Conservation (phyloP, 768 basidiomycete species). For the Clavulina sp. region DNA sequence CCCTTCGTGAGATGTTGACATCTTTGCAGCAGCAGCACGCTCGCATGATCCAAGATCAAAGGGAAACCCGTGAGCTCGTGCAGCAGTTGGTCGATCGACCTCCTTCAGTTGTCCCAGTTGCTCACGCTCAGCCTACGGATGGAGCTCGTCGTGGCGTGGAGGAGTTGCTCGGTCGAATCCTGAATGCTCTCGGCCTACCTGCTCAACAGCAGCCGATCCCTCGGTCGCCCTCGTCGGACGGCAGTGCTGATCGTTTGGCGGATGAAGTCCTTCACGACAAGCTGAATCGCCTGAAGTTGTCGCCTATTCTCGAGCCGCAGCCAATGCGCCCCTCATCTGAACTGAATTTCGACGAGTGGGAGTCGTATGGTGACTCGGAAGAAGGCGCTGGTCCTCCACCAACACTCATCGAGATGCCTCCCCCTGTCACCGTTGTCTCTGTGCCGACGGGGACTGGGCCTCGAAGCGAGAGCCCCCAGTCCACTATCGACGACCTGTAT, state of each 20-base stretch:
- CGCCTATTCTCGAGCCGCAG: neutral
- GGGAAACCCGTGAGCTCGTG: slow-evolving; percentile 38
- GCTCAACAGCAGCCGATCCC: neutral
- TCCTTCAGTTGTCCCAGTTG: neutral
- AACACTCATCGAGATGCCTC: neutral
- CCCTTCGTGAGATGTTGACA: slow-evolving; percentile 36
- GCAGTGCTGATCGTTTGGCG: neutral
- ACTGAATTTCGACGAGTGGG: neutral
- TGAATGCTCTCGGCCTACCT: slow-evolving; percentile 1
- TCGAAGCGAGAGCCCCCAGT: neutral
- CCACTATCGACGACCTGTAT: neutral
- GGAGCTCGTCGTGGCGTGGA: neutral
- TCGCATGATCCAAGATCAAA: slow-evolving; percentile 46
- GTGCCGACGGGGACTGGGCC: neutral
- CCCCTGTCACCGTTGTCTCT: neutral
- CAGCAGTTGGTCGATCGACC: slow-evolving; percentile 40
- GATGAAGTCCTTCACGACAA: neutral
- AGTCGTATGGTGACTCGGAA: neutral
- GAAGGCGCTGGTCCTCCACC: neutral
- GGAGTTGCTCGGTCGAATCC: slow-evolving; percentile 2
- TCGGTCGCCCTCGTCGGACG: neutral
- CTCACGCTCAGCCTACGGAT: neutral
- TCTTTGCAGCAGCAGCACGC: slow-evolving; percentile 41
- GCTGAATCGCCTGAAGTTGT: neutral
- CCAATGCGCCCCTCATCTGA: neutral